Conservation (phyloP, 805 yeast species). For the Saccharomycopsis sp. region DNA sequence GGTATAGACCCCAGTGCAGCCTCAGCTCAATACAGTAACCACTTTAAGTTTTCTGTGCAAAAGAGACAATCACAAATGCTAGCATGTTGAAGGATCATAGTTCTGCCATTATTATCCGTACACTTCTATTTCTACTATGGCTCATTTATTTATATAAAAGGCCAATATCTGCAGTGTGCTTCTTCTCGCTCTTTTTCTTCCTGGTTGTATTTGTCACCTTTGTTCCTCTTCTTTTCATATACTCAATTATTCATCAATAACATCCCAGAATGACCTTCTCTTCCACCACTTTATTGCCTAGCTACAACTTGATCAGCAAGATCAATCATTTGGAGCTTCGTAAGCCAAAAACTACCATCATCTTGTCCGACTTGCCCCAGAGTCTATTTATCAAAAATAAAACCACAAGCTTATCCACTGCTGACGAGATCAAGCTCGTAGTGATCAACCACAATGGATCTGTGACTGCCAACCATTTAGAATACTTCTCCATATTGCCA, state of each 20-base stretch:
- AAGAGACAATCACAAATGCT: too few relatives aligned
- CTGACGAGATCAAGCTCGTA: slow-evolving; percentile 17
- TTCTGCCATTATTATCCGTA: neutral
- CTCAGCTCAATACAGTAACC: neutral
- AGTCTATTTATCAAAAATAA: slow-evolving; percentile 5
- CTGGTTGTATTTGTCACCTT: neutral
- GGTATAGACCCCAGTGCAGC: neutral
- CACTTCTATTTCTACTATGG: neutral
- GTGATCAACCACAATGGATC: slow-evolving; percentile 7
- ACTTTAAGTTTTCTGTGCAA: neutral
- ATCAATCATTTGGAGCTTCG: neutral
- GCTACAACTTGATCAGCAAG: neutral
- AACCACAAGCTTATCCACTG: slow-evolving; percentile 6
- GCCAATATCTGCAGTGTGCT: neutral
- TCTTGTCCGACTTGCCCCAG: slow-evolving; percentile 10
- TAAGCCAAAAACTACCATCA: slow-evolving; percentile 16
- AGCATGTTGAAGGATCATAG: neutral
- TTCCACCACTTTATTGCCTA: neutral
- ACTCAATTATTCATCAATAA: neutral
- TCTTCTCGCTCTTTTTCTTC: neutral
- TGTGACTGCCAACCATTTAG: neutral
- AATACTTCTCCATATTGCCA: slow-evolving; percentile 9
- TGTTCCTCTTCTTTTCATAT: neutral
- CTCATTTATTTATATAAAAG: neutral
- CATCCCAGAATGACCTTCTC: neutral